A percentile compares a stretch with the other conserved stretches of the same genome.
These are phyloP conservation scores for Alnus rubra DNA, from an alignment of 306 rosid species.

Conservation along the genomic window DNA sequence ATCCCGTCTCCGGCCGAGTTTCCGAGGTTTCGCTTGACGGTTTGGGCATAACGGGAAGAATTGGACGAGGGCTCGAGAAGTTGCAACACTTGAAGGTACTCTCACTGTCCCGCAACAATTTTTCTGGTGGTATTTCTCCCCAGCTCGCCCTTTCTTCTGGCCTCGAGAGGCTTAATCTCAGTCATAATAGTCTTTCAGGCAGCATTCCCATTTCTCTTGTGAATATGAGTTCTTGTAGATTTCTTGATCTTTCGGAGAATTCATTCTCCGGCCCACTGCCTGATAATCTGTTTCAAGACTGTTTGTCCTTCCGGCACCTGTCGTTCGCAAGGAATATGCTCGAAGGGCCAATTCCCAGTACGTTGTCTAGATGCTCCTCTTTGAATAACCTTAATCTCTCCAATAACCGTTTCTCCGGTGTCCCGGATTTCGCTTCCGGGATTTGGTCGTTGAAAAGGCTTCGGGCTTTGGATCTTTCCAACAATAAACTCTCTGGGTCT, in stretches of 20 bases:
- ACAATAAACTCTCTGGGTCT: conserved; percentile 61
- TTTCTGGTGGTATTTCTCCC: conserved; percentile 50
- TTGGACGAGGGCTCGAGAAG: conserved; percentile 80
- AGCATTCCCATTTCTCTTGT: conserved; percentile 49
- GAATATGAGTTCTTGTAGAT: conserved; percentile 50
- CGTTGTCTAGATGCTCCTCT: conserved; percentile 53
- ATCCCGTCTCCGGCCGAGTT: conserved; percentile 51
- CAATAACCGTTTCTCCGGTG: conserved; percentile 54
- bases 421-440: conserved; percentile 46
- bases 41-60: conserved; percentile 57
- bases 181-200: conserved; percentile 65
- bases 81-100: conserved; percentile 61
- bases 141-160: conserved; percentile 49
- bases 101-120: conserved; percentile 69
- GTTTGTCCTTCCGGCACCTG: conserved; percentile 52
- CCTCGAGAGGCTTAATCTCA: conserved; percentile 61
- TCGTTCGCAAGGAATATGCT: conserved; percentile 62
- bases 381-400: conserved; percentile 71
- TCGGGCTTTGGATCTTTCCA: conserved; percentile 73
- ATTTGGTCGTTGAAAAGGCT: conserved; percentile 68
- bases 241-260: conserved; percentile 74
- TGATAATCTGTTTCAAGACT: conserved; percentile 42
- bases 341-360: conserved; percentile 62
- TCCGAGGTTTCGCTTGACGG: conserved; percentile 56
- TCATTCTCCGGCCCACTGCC: conserved; percentile 61